These are phyloP conservation scores for Xylariaceae sp. DNA, from an alignment of 2,329 filamentous ascomycete species.

Conservation along the genomic window DNA sequence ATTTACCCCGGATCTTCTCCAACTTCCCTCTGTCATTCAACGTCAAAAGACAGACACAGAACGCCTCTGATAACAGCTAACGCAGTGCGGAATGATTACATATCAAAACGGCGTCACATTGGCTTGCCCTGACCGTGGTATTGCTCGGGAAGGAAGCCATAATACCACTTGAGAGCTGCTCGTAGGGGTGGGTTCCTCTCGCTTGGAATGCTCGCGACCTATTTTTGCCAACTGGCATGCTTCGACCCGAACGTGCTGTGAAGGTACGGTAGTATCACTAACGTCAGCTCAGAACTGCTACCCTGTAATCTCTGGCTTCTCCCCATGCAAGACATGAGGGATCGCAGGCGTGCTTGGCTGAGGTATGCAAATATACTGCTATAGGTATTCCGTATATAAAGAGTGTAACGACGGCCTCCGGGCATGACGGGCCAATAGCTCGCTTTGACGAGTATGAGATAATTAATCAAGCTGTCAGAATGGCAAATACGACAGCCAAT, in stretches of 20 bases:
- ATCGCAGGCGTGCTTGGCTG: slow-evolving; percentile 3
- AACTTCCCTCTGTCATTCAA: too few species aligned
- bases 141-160: neutral
- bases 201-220: slow-evolving; percentile 3
- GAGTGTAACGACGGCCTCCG: neutral
- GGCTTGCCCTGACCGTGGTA: neutral
- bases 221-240: slow-evolving; percentile 8
- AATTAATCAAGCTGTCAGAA: too few species aligned
- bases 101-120: neutral
- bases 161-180: neutral
- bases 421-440: slow-evolving; percentile 7
- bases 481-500: too few species aligned
- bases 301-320: slow-evolving; percentile 5
- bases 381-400: neutral
- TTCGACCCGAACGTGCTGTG: neutral
- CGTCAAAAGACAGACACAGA: neutral
- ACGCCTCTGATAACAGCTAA: neutral
- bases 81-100: neutral
- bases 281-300: slow-evolving; percentile 14
- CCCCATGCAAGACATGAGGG: slow-evolving; percentile 9
- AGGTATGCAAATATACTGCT: neutral
- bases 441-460: too few species aligned
- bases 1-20: neutral
- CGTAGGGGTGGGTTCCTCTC: neutral
- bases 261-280: neutral